A percentile compares a stretch with the other conserved stretches of the same genome.
Conservation (phyloP, 2,329 filamentous ascomycete genomes). For the Exophiala xenobiotica region DNA sequence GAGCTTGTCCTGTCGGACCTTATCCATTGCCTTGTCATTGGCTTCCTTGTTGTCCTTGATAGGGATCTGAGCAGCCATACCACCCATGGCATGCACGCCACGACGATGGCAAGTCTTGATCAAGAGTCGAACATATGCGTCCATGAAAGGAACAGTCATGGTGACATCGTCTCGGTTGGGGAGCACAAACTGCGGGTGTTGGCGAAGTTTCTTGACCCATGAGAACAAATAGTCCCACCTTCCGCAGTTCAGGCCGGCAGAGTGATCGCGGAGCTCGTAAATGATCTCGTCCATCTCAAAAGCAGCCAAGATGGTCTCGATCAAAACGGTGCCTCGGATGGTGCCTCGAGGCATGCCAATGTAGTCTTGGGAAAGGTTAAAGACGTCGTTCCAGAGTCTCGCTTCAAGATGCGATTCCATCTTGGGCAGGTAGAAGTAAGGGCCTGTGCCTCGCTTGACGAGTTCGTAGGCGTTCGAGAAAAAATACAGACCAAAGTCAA, state of each 20-base stretch:
- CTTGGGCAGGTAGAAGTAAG: slow-evolving; percentile 98
- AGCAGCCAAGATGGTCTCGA: slow-evolving; percentile 95
- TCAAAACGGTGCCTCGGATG: slow-evolving; percentile 90
- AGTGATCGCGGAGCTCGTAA: slow-evolving; percentile 96
- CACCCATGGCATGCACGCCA: slow-evolving; percentile 97
- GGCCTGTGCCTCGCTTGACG: slow-evolving; percentile 77
- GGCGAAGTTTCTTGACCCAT: slow-evolving; percentile 98
- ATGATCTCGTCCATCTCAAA: slow-evolving; percentile 99
- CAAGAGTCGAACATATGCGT: slow-evolving; percentile 91
- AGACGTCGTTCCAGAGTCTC: slow-evolving; percentile 95
- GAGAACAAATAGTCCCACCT: slow-evolving; percentile 99
- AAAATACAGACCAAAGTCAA: slow-evolving; percentile 98
- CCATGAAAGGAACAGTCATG: slow-evolving; percentile 99
- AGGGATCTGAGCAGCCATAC: slow-evolving; percentile 98
- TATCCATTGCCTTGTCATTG: slow-evolving; percentile 93
- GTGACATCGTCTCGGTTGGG: slow-evolving; percentile 89
- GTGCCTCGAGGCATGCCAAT: slow-evolving; percentile 86
- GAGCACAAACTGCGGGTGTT: slow-evolving; percentile 88
- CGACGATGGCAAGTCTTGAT: slow-evolving; percentile 98
- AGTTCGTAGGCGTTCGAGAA: slow-evolving; percentile 95
- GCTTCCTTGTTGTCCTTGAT: slow-evolving; percentile 92
- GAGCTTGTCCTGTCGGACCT: slow-evolving; percentile 90
- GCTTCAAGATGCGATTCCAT: slow-evolving; percentile 98
- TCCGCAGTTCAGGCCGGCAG: slow-evolving; percentile 93
- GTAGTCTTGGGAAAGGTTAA: slow-evolving; percentile 93